phyloP scores from a whole-genome alignment of 208 protist species.

The Leishmania arabica region DNA sequence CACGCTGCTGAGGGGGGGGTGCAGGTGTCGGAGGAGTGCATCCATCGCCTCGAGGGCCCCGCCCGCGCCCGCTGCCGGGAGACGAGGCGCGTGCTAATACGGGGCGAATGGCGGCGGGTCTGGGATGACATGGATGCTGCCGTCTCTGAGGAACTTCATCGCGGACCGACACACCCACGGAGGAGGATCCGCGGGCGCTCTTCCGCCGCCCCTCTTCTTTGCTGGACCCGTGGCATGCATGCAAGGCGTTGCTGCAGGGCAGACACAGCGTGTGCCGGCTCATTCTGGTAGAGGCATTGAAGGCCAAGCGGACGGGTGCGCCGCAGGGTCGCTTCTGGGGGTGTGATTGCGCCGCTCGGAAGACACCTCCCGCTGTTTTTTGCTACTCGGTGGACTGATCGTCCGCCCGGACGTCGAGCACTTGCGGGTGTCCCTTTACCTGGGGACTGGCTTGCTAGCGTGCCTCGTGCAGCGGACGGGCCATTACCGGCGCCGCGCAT shows the following conservation, averaged over 20 bases:
- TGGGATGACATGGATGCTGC: neutral
- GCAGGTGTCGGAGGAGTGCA: neutral
- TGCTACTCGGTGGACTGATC: neutral
- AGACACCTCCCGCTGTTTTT: neutral
- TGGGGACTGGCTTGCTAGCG: neutral
- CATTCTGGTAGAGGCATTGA: neutral
- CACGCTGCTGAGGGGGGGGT: neutral
- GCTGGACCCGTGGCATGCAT: neutral
- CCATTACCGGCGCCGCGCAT: neutral
- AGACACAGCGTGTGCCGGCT: neutral
- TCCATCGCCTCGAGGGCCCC: neutral
- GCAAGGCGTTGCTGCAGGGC: neutral
- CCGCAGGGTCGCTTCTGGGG: neutral
- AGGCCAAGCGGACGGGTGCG: neutral
- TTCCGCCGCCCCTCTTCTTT: neutral
- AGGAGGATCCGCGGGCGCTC: neutral
- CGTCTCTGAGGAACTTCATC: neutral
- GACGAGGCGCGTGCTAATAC: neutral
- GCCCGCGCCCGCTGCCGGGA: neutral
- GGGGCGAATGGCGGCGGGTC: neutral
- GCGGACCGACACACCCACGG: neutral
- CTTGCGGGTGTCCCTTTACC: neutral
- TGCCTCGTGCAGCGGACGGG: neutral
- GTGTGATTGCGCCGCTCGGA: neutral
- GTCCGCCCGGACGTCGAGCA: too few species aligned